Base-by-base conservation (phyloP, 768 basidiomycete genomes). In the Scleroderma citrinum region DNA sequence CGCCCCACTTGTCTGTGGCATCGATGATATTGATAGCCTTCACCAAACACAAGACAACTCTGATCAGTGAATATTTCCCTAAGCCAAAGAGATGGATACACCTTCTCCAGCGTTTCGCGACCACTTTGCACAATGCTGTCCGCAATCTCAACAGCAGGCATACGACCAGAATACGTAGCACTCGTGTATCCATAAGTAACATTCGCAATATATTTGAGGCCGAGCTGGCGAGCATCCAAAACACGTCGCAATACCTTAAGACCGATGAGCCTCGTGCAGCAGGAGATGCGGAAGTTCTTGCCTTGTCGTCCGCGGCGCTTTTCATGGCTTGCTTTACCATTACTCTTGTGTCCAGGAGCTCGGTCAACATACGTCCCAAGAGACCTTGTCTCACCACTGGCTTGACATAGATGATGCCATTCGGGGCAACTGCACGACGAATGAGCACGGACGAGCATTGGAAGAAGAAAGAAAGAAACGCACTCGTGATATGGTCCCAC, bases 301-400 rank as follows among this genome's bases (percentile, higher is more conserved):
- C 93, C 71, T 90, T 92, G 63, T 96, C 85, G 36, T 73, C 69
- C 43, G 79, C 80, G 7, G 77, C 77, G 20, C 75, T 71, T 64
- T 97, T 97, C 93, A 96, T 93, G 3, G 90, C 92, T 54, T 92
- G 86, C 63, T 97, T 99, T 21, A 99, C 87, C 96, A 99, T 98
- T 5, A 97, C 90, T 47, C 96, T 77, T 16, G 95, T 97, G 46
- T 97, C 91, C 54, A 99, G 71, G 3, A 98, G 71, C 66, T 99
- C 96, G 3, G 76, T 78, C 54, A 99, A 72, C 95, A 99, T 97
- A 52, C 94, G 83, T 3, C 83, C 82, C 10, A 99, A 71, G 5
- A 96, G 74, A 16, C 92, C 92, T 60, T 82, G 85, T 19, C 96
- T 80, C 3, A 97, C 84, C 40, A 76, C 75, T 0, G 83, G 74